Conservation (phyloP, 805 yeast species). For the Torulaspora indica region DNA sequence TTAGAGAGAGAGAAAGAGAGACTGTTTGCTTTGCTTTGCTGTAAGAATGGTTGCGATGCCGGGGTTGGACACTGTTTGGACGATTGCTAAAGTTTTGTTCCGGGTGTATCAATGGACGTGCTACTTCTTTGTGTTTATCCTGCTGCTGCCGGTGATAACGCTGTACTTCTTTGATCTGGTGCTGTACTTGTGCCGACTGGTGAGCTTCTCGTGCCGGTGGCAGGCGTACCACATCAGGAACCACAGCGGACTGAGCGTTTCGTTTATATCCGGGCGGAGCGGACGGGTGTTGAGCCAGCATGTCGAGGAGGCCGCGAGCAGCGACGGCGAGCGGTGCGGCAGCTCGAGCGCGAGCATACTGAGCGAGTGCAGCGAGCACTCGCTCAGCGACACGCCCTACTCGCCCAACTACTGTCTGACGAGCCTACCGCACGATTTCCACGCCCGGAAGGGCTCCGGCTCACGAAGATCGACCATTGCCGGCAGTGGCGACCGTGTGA, state of each 20-base stretch:
- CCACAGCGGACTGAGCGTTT: conserved; percentile 5
- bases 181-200: conserved; percentile 9
- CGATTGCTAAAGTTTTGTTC: conserved; percentile 3
- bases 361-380: conserved; percentile 11
- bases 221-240: conserved; percentile 11
- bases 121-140: conserved; percentile 7
- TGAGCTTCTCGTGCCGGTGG: conserved; percentile 5
- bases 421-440: conserved; percentile 3
- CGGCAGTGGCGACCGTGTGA: conserved; percentile 3
- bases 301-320: not conserved
- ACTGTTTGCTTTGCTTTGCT: not conserved
- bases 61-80: conserved; percentile 7
- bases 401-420: conserved; percentile 11
- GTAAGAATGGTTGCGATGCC: conserved; percentile 1
- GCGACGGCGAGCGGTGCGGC: conserved; percentile 2
- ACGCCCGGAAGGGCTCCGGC: not conserved
- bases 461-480: conserved; percentile 4
- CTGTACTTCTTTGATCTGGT: conserved; percentile 9
- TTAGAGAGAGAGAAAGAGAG: not conserved
- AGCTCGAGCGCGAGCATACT: conserved; percentile 10
- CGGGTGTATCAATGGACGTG: conserved; percentile 10
- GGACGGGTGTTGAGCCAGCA: not conserved
- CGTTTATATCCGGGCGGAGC: conserved; percentile 3
- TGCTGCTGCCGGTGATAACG: conserved; percentile 9
- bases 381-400: conserved; percentile 13